Base-by-base conservation (phyloP, 228 moss, liverwort and hornwort genomes). In the Sphagnum fallax region DNA sequence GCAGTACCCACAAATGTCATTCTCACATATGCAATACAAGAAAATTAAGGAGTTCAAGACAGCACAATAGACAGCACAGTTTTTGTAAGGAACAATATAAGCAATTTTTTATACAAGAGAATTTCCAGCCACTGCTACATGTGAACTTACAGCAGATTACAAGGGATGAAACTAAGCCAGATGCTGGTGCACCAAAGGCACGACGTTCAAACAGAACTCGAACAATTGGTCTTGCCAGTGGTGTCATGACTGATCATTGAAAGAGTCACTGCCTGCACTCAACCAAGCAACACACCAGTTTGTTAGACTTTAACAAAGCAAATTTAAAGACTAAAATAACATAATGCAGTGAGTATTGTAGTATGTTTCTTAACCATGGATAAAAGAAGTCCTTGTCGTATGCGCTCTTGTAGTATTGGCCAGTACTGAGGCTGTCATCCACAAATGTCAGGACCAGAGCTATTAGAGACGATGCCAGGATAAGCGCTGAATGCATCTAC, bases 161-260 rank as follows among this genome's bases (percentile, higher is more conserved):
- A 51, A 98, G 94, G 63, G 98, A 94, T 57, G 98, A 87, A 72
- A 98, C 98, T 73, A 84, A 74, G 60, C 73, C 69, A 66, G 91
- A 90, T 50, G 91, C 92, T 65, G 83, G 68, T 16, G 89, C 78
- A 72, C 89, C 86, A 53, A 98, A 98, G 18, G 90, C 79, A 76
- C 74, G 78, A 51, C 94, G 90, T 77, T 94, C 80, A 74, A 92
- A 92, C 48, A 89, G 84, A 71, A 94, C 68, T 64, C 81, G 87
- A 50, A 98, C 98, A 70, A 92, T 79, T 6, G 94, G 89, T 78
- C 72, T 71, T 16, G 94, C 92, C 11, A 92, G 73, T n/a, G 98
- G 87, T 15, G 90, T 73, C 85, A 89, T 82, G 67, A 92, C 73
- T 78, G 88, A 85, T 90, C 77, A 98, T 77, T 53, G 90, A 82